These are phyloP conservation scores for Carex cristatella DNA, from an alignment of 176 grass and related monocot species.

Conservation along the genomic window DNA sequence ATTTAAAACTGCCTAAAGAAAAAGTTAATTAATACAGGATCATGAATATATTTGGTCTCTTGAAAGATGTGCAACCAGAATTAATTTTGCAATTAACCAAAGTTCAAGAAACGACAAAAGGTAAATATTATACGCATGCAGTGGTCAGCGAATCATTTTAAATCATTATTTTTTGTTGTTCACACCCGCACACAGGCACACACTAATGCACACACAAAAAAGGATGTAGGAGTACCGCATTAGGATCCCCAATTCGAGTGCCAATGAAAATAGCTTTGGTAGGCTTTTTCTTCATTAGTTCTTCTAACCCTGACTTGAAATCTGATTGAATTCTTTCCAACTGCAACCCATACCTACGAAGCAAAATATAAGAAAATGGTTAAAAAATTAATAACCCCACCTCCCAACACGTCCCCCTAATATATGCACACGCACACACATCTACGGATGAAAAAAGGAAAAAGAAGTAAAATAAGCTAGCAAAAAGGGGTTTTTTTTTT, in stretches of 20 bases:
- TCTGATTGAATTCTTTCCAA: conserved; percentile 83
- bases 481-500: background rate
- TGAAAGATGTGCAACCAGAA: background rate
- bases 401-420: background rate
- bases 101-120: background rate
- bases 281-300: conserved; percentile 62
- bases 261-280: conserved; percentile 99
- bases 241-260: conserved; percentile 98
- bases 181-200: too few relatives aligned
- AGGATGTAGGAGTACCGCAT: conserved; percentile 53
- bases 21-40: background rate
- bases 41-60: background rate
- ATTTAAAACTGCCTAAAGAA: background rate
- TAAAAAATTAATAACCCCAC: background rate
- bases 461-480: background rate
- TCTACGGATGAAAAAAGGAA: conserved; percentile 12
- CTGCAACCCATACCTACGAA: conserved; percentile 76
- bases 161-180: background rate
- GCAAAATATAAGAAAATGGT: conserved; percentile 9
- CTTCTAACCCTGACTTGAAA: conserved; percentile 94
- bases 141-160: background rate
- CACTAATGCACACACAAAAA: background rate
- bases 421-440: background rate
- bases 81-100: background rate
- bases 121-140: background rate